Base-by-base conservation (phyloP, 176 grass and related monocot genomes). In the Musa schizocarpa region DNA sequence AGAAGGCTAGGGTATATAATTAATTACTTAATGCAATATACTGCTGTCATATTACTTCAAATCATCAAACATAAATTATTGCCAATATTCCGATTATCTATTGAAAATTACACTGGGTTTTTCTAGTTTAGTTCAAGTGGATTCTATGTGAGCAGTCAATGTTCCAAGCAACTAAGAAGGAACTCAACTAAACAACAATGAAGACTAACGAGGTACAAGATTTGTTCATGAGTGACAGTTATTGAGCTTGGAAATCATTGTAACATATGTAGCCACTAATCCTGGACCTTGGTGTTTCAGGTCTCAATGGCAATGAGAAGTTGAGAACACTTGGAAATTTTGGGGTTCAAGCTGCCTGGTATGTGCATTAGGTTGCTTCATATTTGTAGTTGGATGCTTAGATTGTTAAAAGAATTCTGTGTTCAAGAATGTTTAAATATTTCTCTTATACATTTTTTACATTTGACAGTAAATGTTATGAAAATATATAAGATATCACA, bases 291-390 rank as follows among this genome's bases (percentile, higher is more conserved):
- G 57, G 74, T 64, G 48, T 55, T 85, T 54, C 80, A 97, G 94
- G 90, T 97, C 70, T 97, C 94, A 34, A 97, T 97, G 90, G 82
- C 90, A 66, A 85, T 80, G 83, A 88, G n/a, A n/a, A n/a, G n/a
- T n/a, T n/a, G n/a, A n/a, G 90, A 64, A 97, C 94, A 80, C 80
- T 97, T 69, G 94, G 90, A 75, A 93, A 82, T 71, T 66, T 76
- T 59, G 94, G 94, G 75, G 94, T 97, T 83, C 83, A 89, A 80
- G 81, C 74, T 83, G 84, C 72, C 13, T 97, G 94, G 94, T 97
- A 97, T 81, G 86, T 79, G 34, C 16, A 50, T n/a, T 70, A n/a
- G 34, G 43, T n/a, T 48, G 43, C 34, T 74, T 64, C 53, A 13
- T 17, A 59, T n/a, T 7, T 19, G 16, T 19, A 19, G 13, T 17